Evolutionary conservation across 2,329 filamentous ascomycete genomes (phyloP).

Genomic region (Nothophaeocryptopus gaeumannii): DNA sequence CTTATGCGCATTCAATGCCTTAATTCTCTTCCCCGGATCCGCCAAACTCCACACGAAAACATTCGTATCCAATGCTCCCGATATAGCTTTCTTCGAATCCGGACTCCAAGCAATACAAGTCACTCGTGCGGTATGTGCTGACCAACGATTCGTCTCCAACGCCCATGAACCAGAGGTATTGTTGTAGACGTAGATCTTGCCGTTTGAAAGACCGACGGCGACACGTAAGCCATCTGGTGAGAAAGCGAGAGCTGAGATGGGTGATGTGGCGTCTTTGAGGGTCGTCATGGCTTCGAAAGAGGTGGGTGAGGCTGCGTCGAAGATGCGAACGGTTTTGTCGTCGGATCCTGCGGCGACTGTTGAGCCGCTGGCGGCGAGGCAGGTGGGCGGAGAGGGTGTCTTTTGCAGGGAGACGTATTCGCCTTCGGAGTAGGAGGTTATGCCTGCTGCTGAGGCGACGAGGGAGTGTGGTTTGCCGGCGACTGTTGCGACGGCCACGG

Average conservation of each 20-base stretch:
- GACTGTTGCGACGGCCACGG: slow-evolving; percentile 59
- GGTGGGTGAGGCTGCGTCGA: slow-evolving; percentile 57
- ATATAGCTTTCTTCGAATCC: slow-evolving; percentile 73
- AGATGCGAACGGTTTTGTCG: slow-evolving; percentile 72
- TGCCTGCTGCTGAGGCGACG: slow-evolving; percentile 53
- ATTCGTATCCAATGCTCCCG: slow-evolving; percentile 85
- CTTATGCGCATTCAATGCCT: slow-evolving; percentile 86
- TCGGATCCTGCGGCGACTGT: slow-evolving; percentile 74
- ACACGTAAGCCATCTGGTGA: slow-evolving; percentile 73
- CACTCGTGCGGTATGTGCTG: slow-evolving; percentile 66
- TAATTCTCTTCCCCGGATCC: slow-evolving; percentile 79
- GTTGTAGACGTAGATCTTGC: slow-evolving; percentile 83
- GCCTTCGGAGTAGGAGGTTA: slow-evolving; percentile 57
- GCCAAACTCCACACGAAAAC: slow-evolving; percentile 86
- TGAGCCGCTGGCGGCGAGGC: slow-evolving; percentile 66
- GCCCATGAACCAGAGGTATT: slow-evolving; percentile 49
- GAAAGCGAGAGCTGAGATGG: slow-evolving; percentile 79
- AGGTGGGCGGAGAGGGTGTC: slow-evolving; percentile 59
- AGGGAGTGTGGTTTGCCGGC: slow-evolving; percentile 52
- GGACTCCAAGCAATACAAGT: slow-evolving; percentile 74
- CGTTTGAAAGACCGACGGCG: slow-evolving; percentile 76
- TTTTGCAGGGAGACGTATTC: slow-evolving; percentile 50
- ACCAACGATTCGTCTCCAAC: slow-evolving; percentile 77
- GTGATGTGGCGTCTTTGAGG: slow-evolving; percentile 66
- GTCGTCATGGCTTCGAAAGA: slow-evolving; percentile 52